Base-by-base conservation (phyloP, 306 rosid genomes). In the Quercus suber region DNA sequence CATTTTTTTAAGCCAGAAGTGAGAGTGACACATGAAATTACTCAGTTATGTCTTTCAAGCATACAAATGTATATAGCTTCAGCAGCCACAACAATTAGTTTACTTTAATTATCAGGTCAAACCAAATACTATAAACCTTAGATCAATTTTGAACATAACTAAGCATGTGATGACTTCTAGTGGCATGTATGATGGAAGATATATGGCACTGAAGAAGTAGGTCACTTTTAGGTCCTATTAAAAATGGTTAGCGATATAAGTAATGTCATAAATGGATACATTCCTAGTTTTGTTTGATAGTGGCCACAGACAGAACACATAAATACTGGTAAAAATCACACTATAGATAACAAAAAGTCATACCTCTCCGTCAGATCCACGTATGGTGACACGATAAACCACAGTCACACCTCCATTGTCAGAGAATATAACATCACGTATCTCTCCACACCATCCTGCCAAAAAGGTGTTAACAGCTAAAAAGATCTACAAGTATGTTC, bases 351-450 rank as follows among this genome's bases (percentile, higher is more conserved):
- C 53, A 49, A 49, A 61, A 55, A 76, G 69, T 28, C 91, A 65
- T 10, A 89, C 98, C 98, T 95, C 99, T 80, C 98, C 99, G 80
- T 95, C 98, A 78, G 99, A 95, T 86, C 99, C 99, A 23, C 97
- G 86, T 7, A 95, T 82, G 41, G 99, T 95, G 71, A 95, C 90
- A 33, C 99, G 97, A 80, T 92, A 95, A 2, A 92, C 99, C 61
- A 93, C 99, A 55, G 98, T 93, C 75, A 95, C 98, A 43, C 90
- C 82, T 69, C 97, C 98, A 83, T 91, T 93, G 82, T 93, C 98
- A 13, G 99, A 87, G 84, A 93, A 91, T 82, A 95, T 93, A 14
- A 95, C 99, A 88, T 95, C 99, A 35, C 99, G 91, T 75, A 95
- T 87, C 85, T 95, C 99, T 72, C 99, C 99, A 70, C 99, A 95